Conservation (phyloP, 352 stramenopile genomes). For the Pythium chondricola region DNA sequence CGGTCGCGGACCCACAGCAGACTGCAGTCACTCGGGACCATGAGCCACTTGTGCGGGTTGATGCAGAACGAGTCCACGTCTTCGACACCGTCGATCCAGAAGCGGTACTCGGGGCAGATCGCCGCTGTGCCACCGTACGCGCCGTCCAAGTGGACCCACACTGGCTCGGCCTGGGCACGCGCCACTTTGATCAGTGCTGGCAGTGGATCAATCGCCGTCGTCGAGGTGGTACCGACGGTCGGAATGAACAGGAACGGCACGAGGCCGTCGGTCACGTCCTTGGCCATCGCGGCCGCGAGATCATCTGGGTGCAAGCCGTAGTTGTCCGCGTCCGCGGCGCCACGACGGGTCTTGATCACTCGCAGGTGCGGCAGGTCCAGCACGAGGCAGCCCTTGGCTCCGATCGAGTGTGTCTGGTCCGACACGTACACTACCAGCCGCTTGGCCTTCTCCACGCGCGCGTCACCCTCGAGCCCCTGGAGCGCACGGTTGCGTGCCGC, state of each 20-base stretch:
- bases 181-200: slow-evolving; percentile 31
- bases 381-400: slow-evolving; percentile 62
- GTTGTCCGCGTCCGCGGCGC: slow-evolving; percentile 37
- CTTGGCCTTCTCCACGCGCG: slow-evolving; percentile 22
- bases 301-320: slow-evolving; percentile 46
- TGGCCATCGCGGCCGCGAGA: slow-evolving; percentile 36
- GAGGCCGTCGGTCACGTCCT: slow-evolving; percentile 41
- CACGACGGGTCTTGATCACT: slow-evolving; percentile 39
- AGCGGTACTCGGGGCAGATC: slow-evolving; percentile 45
- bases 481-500: slow-evolving; percentile 31
- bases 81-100: slow-evolving; percentile 47
- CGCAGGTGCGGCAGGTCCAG: slow-evolving; percentile 53
- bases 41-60: slow-evolving; percentile 76
- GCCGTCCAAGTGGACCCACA: slow-evolving; percentile 64
- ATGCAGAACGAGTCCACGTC: slow-evolving; percentile 60
- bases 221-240: slow-evolving; percentile 60
- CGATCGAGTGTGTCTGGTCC: slow-evolving; percentile 67
- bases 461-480: slow-evolving; percentile 28
- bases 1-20: slow-evolving; percentile 60
- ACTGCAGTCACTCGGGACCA: slow-evolving; percentile 60
- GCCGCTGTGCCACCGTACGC: slow-evolving; percentile 51
- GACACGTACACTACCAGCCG: slow-evolving; percentile 59
- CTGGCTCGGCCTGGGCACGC: slow-evolving; percentile 26
- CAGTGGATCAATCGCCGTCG: slow-evolving; percentile 48
- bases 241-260: slow-evolving; percentile 56